Conservation (phyloP, 768 basidiomycete species). For the Dioszegia aurantiaca region DNA sequence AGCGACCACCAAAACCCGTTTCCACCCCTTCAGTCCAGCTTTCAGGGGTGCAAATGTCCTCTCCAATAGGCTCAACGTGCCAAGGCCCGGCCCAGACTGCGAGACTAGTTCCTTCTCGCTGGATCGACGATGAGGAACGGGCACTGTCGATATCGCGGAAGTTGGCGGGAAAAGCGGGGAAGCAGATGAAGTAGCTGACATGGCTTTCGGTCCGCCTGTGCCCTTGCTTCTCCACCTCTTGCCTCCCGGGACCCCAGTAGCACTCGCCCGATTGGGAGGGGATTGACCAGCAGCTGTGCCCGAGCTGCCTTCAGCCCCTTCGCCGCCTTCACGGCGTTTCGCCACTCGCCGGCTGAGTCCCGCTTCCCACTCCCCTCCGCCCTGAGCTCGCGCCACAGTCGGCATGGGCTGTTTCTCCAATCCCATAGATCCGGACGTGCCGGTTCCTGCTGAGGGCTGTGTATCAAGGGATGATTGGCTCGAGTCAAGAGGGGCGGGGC, state of each 20-base stretch:
- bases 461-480: conserved; percentile 17
- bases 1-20: conserved; percentile 5
- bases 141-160: neutral
- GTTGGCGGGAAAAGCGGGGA: conserved; percentile 13
- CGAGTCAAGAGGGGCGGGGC: conserved; percentile 9
- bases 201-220: no score
- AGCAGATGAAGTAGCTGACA: neutral
- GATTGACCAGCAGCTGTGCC: neutral
- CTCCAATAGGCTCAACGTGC: neutral
- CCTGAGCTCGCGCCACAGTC: conserved; percentile 36
- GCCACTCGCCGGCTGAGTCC: conserved; percentile 36
- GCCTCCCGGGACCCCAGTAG: neutral
- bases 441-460: conserved; percentile 11
- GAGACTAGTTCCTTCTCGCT: neutral
- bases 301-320: neutral
- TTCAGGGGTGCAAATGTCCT: conserved; percentile 13
- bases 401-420: conserved; percentile 23
- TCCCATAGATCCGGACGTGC: conserved; percentile 4
- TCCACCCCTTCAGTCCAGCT: conserved; percentile 2
- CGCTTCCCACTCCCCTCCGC: conserved; percentile 49
- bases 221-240: neutral
- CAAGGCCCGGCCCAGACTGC: neutral
- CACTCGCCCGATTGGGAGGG: no score
- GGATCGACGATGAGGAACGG: neutral
- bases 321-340: conserved; percentile 28